Evolutionary conservation across 257 asterid genomes (phyloP).

Genomic region (Henckelia pumila): DNA sequence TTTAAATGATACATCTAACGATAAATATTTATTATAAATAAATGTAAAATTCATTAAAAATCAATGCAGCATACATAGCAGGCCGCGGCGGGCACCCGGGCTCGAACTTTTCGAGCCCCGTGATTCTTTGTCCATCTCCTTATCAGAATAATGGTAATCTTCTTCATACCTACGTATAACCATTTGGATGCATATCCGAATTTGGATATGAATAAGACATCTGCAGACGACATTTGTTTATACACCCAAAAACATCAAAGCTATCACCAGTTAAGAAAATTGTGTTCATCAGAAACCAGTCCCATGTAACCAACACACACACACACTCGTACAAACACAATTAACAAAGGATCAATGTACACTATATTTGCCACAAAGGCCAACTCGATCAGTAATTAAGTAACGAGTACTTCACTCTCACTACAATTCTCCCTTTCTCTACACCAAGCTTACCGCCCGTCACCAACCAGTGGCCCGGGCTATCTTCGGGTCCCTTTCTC

Average conservation of each 20-base stretch:
- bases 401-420: conserved; percentile 76
- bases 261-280: background rate
- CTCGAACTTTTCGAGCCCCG: background rate
- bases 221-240: background rate
- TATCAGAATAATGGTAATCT: no score
- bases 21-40: no score
- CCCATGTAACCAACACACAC: background rate
- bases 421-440: conserved; percentile 68
- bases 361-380: background rate
- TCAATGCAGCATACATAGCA: no score
- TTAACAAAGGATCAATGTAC: background rate
- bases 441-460: conserved; percentile 92
- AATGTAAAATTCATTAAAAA: no score
- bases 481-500: conserved; percentile 69
- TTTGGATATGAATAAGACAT: no score
- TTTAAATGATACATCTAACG: no score
- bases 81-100: background rate
- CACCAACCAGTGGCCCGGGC: conserved; percentile 89
- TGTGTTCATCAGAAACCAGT: background rate
- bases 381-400: conserved; percentile 52
- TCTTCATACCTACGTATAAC: no score
- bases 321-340: background rate
- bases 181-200: no score
- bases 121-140: no score
- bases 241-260: background rate